Percentiles rank a stretch among this genome's conserved stretches.
Conservation (phyloP, 768 basidiomycete genomes). For the Amyloporia xantha region DNA sequence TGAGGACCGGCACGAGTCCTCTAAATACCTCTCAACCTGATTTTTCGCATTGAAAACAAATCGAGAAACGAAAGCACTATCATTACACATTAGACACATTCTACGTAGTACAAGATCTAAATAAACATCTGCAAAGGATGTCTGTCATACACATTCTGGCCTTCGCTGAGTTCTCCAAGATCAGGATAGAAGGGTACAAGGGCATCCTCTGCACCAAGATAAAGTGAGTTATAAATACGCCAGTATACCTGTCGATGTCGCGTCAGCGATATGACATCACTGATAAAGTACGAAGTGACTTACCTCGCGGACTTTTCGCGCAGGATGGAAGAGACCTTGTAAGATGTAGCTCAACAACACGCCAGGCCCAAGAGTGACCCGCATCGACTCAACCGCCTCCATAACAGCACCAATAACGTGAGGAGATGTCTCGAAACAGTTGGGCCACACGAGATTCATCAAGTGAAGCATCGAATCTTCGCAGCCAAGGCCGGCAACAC, state of each 20-base stretch:
- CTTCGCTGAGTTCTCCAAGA: slow-evolving; percentile 80
- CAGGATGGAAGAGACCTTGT: slow-evolving; percentile 96
- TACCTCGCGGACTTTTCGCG: slow-evolving; percentile 94
- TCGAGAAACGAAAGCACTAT: neutral
- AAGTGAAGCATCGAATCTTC: slow-evolving; percentile 98
- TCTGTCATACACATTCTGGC: slow-evolving; percentile 83
- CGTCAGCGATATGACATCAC: slow-evolving; percentile 8
- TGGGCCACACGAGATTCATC: slow-evolving; percentile 99
- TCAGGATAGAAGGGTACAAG: slow-evolving; percentile 96
- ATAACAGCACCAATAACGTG: slow-evolving; percentile 98
- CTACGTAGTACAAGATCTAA: slow-evolving; percentile 23
- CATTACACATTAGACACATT: slow-evolving; percentile 4
- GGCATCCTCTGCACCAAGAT: slow-evolving; percentile 85
- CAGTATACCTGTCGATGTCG: slow-evolving; percentile 59
- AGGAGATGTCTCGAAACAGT: slow-evolving; percentile 96
- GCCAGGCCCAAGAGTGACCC: slow-evolving; percentile 91
- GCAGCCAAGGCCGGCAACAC: slow-evolving; percentile 93
- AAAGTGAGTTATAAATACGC: slow-evolving; percentile 92
- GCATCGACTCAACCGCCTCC: slow-evolving; percentile 98
- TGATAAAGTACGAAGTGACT: slow-evolving; percentile 14
- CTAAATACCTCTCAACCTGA: too few species aligned
- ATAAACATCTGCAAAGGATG: slow-evolving; percentile 83
- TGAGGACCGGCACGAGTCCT: too few species aligned
- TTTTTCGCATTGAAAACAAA: neutral
- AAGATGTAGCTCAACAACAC: slow-evolving; percentile 87